Evolutionary conservation across 768 basidiomycete species (phyloP), one percentile per base, ranked within the genome.

Genomic region (Pisolithus sp.): DNA sequence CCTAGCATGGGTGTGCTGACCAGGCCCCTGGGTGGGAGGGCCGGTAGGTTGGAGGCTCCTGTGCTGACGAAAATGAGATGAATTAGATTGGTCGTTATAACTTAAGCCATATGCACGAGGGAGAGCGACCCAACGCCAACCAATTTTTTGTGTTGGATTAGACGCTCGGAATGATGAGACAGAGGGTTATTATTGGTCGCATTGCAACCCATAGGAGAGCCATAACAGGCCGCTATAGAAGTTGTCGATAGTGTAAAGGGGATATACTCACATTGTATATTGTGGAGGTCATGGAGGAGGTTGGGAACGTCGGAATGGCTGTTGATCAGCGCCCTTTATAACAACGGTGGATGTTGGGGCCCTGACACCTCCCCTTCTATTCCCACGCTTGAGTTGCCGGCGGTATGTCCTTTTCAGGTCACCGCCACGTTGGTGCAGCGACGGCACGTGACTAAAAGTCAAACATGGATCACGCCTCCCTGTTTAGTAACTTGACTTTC

Each of bases 31-130:
- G 53, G 73, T 56, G 21, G 68, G 76, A 1, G 78, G 77, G 0
- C 66, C 73, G 0, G 76, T 73, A 2, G 80, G 80, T 62, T 81
- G 80, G 38, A 81, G 74, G 55, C 73, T 74, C 58, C 80, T 71
- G 55, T 81, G 80, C 76, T 74, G 68, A 57, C 53, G 42, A 36
- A 48, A 20, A 26, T 47, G 2, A 18, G 21, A 43, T 5, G 53
- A 0, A 56, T 71, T 6, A 71, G 63, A 54, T 41, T 15, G 9
- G 18, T 45, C 30, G 47, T 39, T 18, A 34, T 30, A 5, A n/a
- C 24, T 38, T 0, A 31, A 21, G 36, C 18, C 24, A 15, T 24
- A 44, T 20, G 9, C 20, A 15, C 15, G 44, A 52, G 36, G 55
- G 54, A 45, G 7, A 39, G 23, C n/a, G 39, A 34, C 38, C 50